Evolutionary conservation across 163 green algal species (phyloP), one percentile per base, ranked within the genome.

Genomic region (Smithsoniella earleae): DNA sequence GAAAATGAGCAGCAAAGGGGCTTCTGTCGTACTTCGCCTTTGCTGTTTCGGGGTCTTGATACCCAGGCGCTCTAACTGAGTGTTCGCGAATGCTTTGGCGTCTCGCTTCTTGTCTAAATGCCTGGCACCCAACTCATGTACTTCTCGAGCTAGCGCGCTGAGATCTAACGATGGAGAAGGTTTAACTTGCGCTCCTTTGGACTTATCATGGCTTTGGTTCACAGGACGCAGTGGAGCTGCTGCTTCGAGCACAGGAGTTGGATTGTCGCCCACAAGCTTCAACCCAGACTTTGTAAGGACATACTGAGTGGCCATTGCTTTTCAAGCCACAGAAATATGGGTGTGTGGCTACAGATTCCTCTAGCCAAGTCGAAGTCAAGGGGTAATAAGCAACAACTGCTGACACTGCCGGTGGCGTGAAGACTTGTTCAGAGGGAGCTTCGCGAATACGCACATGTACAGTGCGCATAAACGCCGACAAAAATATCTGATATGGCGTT

Each of bases 41-140:
- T 33, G 58, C 27, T 43, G 38, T 33, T 69, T 69, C 18, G 58
- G 58, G 3, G 43, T 30, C 58, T 69, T 69, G 58, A 69, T 69
- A 30, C 58, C 58, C 6, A 69, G 31, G 3, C 43, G n/a, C 25
- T 43, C 22, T 3, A 69, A 34, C 25, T 36, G 58, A 13, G 16
- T 69, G 20, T 33, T 69, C 58, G 20, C 20, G 25, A 69, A 69
- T n/a, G 27, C 43, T 1, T 30, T 36, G 4, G 58, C 58, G 20
- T 69, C 58, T 45, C 43, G 58, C 58, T 43, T 69, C 6, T 33
- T 69, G 58, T 69, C 58, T 6, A 69, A 31, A 34, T 69, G 58
- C 20, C 20, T 10, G 27, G 58, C 18, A 5, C 58, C 58, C 3
- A 69, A 31, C 40, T 33, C 58, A 13, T 43, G 25, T 16, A 69